Percentiles rank a stretch among this genome's conserved stretches.
phyloP scores from a whole-genome alignment of 495 filamentous ascomycete genomes.

The Jackrogersella minutella region DNA sequence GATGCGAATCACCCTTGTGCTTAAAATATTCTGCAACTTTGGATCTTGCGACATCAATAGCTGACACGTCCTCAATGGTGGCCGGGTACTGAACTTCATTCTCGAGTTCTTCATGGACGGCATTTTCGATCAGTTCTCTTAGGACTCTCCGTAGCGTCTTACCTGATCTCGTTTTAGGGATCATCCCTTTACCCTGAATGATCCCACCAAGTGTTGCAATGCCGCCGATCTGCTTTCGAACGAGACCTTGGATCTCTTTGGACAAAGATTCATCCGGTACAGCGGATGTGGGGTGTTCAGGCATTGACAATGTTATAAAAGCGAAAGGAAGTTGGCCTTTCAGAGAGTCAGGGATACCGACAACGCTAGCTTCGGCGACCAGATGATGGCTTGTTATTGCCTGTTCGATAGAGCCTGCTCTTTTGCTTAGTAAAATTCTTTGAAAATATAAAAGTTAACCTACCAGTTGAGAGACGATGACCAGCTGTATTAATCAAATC shows the following conservation, averaged over 20 bases:
- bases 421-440: conserved; percentile 2
- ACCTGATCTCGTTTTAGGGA: conserved; percentile 87
- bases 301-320: conserved; percentile 70
- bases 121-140: conserved; percentile 79
- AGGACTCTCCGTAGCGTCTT: conserved; percentile 86
- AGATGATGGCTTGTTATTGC: conserved; percentile 80
- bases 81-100: conserved; percentile 60
- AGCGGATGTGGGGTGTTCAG: conserved; percentile 55
- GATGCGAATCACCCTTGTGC: conserved; percentile 54
- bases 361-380: conserved; percentile 82
- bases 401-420: conserved; percentile 81
- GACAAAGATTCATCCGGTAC: conserved; percentile 57
- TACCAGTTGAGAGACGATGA: conserved; percentile 89
- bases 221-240: conserved; percentile 85
- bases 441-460: conserved; percentile 20
- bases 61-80: conserved; percentile 62
- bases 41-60: conserved; percentile 58
- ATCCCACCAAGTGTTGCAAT: conserved; percentile 87
- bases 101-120: conserved; percentile 59
- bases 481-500: conserved; percentile 97
- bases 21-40: conserved; percentile 61
- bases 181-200: conserved; percentile 86
- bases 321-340: conserved; percentile 94
- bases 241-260: conserved; percentile 66
- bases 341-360: conserved; percentile 82